These are phyloP conservation scores for Diplogelasinospora grovesii DNA, from an alignment of 495 filamentous ascomycete genomes.

Conservation along the genomic window DNA sequence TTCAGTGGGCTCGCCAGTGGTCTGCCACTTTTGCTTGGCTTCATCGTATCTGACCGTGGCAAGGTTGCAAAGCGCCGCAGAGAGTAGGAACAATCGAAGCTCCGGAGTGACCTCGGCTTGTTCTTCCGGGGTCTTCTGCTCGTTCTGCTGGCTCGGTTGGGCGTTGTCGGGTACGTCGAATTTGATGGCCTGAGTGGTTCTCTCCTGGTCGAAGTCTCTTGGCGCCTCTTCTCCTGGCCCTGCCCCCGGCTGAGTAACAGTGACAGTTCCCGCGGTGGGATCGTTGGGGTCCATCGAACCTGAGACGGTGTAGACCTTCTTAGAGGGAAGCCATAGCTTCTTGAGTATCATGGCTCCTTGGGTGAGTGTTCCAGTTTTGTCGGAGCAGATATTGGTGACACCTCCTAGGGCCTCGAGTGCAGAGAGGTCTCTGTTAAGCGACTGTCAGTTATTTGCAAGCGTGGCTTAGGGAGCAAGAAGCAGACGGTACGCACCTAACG, in stretches of 20 bases:
- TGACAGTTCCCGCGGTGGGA: conserved; percentile 46
- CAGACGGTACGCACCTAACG: conserved; percentile 43
- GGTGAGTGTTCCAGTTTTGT: conserved; percentile 81
- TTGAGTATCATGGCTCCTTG: conserved; percentile 72
- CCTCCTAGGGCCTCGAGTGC: conserved; percentile 79
- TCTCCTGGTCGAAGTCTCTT: conserved; percentile 44
- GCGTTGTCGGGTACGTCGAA: conserved; percentile 47
- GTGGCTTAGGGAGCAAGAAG: neutral
- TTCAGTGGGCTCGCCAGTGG: conserved; percentile 76
- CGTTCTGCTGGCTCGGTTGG: conserved; percentile 15
- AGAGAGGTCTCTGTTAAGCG: conserved; percentile 47
- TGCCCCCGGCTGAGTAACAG: conserved; percentile 18
- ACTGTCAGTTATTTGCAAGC: neutral
- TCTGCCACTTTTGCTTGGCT: conserved; percentile 53
- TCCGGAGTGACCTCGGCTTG: conserved; percentile 37
- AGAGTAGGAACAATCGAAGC: conserved; percentile 58
- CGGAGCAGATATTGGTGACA: conserved; percentile 82
- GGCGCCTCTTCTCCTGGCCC: conserved; percentile 23
- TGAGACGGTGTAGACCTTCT: conserved; percentile 49
- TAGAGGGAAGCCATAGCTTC: conserved; percentile 70
- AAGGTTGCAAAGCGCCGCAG: conserved; percentile 73
- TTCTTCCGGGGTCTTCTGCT: conserved; percentile 8
- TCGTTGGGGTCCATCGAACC: conserved; percentile 52
- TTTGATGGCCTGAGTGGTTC: conserved; percentile 46
- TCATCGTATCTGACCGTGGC: conserved; percentile 59